Conservation (phyloP, 129 eudicot species). For the Solidago caesia region DNA sequence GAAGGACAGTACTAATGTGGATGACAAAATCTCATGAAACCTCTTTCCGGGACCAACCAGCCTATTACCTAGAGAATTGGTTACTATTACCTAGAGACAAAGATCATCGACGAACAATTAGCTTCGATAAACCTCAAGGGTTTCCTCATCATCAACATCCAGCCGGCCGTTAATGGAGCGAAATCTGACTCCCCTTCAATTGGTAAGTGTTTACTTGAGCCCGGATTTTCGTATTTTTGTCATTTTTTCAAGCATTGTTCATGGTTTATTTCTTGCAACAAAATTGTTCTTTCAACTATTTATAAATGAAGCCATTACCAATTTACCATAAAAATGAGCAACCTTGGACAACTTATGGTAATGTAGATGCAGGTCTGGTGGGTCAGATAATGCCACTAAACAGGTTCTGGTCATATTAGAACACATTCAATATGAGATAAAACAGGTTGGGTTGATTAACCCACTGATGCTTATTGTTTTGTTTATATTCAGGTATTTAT, state of each 20-base stretch:
- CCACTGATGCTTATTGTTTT: too few relatives aligned
- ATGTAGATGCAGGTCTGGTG: constrained; percentile 3
- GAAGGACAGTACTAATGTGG: too few relatives aligned
- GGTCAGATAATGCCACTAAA: too few relatives aligned
- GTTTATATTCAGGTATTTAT: too few relatives aligned
- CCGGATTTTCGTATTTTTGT: neutral
- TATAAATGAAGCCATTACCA: neutral
- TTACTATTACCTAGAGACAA: constrained; percentile 54
- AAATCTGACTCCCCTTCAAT: constrained; percentile 81
- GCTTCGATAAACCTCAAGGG: constrained; percentile 72
- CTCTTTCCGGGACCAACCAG: too few relatives aligned
- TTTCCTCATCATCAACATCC: constrained; percentile 87
- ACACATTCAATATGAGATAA: too few relatives aligned
- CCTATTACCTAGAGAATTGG: too few relatives aligned
- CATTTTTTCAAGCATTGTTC: neutral
- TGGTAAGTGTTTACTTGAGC: constrained; percentile 47
- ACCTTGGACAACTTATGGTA: neutral
- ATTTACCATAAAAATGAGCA: neutral
- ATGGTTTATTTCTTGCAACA: neutral
- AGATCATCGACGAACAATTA: constrained; percentile 72
- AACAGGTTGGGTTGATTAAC: too few relatives aligned
- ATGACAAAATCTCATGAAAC: too few relatives aligned
- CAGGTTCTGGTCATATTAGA: too few relatives aligned
- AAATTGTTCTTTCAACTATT: too few relatives aligned
- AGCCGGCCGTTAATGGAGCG: constrained; percentile 88